These are phyloP conservation scores for Meyerozyma athensensis DNA, from an alignment of 1,139 yeast species.

Conservation along the genomic window DNA sequence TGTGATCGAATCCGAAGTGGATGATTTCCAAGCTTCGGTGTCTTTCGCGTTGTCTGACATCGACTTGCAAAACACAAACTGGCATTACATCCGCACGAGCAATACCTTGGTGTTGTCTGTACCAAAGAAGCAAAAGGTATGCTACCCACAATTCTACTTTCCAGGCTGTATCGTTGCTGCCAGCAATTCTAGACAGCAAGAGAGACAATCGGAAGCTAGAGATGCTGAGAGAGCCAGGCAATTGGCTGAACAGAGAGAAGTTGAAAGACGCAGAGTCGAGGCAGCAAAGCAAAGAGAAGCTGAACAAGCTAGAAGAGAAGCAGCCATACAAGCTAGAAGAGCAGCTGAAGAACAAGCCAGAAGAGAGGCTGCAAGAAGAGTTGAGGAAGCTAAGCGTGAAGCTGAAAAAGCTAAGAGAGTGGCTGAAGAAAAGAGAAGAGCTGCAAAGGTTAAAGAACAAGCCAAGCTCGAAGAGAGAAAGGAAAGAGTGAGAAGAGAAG, in stretches of 20 bases:
- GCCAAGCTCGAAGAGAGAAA: constrained; percentile 6
- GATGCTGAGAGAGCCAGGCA: constrained; percentile 4
- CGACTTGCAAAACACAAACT: constrained; percentile 30
- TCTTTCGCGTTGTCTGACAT: constrained; percentile 32
- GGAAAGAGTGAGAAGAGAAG: constrained; percentile 1
- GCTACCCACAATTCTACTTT: constrained; percentile 12
- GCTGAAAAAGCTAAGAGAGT: constrained; percentile 9
- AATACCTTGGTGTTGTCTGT: constrained; percentile 38
- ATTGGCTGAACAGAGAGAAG: constrained; percentile 6
- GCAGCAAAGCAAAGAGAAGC: constrained; percentile 9
- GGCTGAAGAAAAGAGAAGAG: constrained; percentile 14
- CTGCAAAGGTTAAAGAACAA: constrained; percentile 11
- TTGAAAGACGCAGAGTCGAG: constrained; percentile 4
- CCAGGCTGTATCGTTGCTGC: background rate
- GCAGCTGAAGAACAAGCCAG: constrained; percentile 5
- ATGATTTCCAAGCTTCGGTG: constrained; percentile 29
- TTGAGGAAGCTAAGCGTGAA: constrained; percentile 7
- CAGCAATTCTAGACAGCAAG: constrained; percentile 6
- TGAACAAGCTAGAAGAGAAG: constrained; percentile 5
- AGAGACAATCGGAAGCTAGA: constrained; percentile 6
- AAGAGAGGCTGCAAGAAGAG: constrained; percentile 7
- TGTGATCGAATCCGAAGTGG: constrained; percentile 27
- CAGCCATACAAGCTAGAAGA: constrained; percentile 10
- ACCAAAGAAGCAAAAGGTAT: constrained; percentile 26
- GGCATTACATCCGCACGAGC: constrained; percentile 30